Conservation (phyloP, 23 red algal genomes). For the Chondrus crispus region DNA sequence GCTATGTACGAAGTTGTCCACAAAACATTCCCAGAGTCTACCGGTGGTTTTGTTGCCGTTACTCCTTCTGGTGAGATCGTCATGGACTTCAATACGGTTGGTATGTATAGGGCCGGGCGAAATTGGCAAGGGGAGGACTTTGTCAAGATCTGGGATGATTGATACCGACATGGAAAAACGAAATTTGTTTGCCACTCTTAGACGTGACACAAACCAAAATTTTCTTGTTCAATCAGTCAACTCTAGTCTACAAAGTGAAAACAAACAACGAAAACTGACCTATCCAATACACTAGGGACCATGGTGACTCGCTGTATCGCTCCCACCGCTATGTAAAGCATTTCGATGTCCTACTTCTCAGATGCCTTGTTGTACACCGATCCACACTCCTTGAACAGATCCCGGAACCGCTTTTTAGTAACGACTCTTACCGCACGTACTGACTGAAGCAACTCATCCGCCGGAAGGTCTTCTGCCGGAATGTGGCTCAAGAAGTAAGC, state of each 20-base stretch:
- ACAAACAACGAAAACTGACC: too few relatives aligned
- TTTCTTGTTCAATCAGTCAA: too few relatives aligned
- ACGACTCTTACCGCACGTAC: slow-evolving; percentile 76
- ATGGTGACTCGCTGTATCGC: too few relatives aligned
- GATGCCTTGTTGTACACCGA: slow-evolving; percentile 26
- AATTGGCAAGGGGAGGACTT: slow-evolving; percentile 28
- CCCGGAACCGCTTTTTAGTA: slow-evolving; percentile 46
- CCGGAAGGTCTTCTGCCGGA: slow-evolving; percentile 72
- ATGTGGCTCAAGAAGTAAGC: slow-evolving; percentile 93
- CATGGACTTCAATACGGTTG: slow-evolving; percentile 43
- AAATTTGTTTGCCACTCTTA: too few relatives aligned
- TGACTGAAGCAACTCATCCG: slow-evolving; percentile 55
- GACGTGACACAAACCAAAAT: too few relatives aligned
- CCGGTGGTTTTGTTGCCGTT: slow-evolving; percentile 47
- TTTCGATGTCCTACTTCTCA: too few relatives aligned
- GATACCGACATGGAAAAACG: too few relatives aligned
- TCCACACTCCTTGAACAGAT: slow-evolving; percentile 62
- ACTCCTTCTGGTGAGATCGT: slow-evolving; percentile 46
- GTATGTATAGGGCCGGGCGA: slow-evolving; percentile 50
- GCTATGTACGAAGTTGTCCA: slow-evolving; percentile 52
- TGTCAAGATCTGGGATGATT: slow-evolving; percentile 57
- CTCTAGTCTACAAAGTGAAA: too few relatives aligned
- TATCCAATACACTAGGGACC: too few relatives aligned
- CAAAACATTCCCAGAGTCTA: slow-evolving; percentile 36
- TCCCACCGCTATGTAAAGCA: too few relatives aligned